phyloP scores from a whole-genome alignment of 2,329 filamentous ascomycete genomes.

The Apiospora malaysiana region DNA sequence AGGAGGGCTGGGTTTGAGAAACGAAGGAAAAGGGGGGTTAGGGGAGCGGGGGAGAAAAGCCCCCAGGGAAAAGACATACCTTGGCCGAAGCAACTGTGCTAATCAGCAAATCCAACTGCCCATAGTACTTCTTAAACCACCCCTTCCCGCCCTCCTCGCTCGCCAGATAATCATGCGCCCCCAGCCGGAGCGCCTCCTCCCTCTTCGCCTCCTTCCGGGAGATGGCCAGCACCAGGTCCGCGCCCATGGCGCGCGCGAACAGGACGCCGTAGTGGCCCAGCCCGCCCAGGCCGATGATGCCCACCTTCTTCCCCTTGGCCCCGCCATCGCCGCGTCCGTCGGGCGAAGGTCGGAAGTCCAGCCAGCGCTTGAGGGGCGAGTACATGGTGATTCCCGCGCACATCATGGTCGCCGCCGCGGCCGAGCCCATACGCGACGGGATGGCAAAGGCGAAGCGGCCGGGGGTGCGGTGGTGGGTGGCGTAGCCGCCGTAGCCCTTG shows the following conservation, averaged over 20 bases:
- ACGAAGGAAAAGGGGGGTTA: no score
- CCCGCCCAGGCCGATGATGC: constrained; percentile 69
- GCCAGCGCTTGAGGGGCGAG: constrained; percentile 54
- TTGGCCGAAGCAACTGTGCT: constrained; percentile 51
- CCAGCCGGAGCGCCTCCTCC: constrained; percentile 56
- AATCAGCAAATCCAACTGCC: constrained; percentile 58
- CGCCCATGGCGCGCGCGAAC: constrained; percentile 67
- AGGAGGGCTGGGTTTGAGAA: not conserved
- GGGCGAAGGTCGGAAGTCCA: not conserved
- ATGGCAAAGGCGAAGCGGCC: constrained; percentile 50
- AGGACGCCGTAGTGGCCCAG: constrained; percentile 69
- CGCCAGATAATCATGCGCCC: constrained; percentile 46
- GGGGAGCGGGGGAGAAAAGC: no score
- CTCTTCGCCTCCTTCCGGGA: constrained; percentile 55
- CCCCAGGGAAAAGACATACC: constrained; percentile 39
- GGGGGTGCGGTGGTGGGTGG: constrained; percentile 30
- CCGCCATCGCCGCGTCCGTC: constrained; percentile 49
- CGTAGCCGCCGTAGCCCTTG: constrained; percentile 60
- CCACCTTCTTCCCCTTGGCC: constrained; percentile 69
- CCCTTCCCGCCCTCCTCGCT: constrained; percentile 47
- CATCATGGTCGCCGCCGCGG: constrained; percentile 63
- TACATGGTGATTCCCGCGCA: constrained; percentile 71
- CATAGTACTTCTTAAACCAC: constrained; percentile 55
- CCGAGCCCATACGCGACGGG: constrained; percentile 40
- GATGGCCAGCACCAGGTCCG: constrained; percentile 60